Conservation (phyloP, 2,329 filamentous ascomycete species). For the Paecilomyces fulvus region DNA sequence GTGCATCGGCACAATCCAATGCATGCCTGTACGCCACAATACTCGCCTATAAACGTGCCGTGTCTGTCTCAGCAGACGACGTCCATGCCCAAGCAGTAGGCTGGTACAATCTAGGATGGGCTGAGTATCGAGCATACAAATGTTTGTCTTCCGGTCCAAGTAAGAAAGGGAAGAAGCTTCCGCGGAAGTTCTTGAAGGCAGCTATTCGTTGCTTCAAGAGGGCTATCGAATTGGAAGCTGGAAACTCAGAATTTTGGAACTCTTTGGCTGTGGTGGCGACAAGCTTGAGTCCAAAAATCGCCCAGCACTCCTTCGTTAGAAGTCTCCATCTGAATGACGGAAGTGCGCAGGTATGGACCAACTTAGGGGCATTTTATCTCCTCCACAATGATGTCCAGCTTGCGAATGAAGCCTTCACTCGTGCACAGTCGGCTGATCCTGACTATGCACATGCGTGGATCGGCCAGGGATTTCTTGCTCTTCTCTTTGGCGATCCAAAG, state of each 20-base stretch:
- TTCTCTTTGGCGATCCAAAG: constrained; percentile 61
- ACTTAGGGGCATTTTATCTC: constrained; percentile 78
- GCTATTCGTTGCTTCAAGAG: constrained; percentile 88
- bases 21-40: constrained; percentile 63
- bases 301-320: constrained; percentile 87
- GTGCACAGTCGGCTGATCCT: constrained; percentile 87
- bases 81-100: constrained; percentile 86
- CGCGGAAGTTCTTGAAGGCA: constrained; percentile 63
- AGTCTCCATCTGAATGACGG: constrained; percentile 89
- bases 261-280: constrained; percentile 86
- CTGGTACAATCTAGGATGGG: constrained; percentile 95
- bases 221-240: constrained; percentile 88
- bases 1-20: constrained; percentile 30
- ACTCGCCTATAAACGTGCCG: constrained; percentile 77
- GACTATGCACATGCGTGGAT: constrained; percentile 92
- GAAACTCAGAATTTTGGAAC: constrained; percentile 96
- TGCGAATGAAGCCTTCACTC: constrained; percentile 83
- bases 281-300: constrained; percentile 72
- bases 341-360: constrained; percentile 79
- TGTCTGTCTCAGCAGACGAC: constrained; percentile 64
- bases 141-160: constrained; percentile 45
- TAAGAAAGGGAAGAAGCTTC: constrained; percentile 42
- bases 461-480: constrained; percentile 78
- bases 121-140: constrained; percentile 71
- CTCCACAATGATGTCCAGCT: constrained; percentile 74